phyloP scores from a whole-genome alignment of 2,329 filamentous ascomycete genomes.

The Emergomyces pasteurianus region DNA sequence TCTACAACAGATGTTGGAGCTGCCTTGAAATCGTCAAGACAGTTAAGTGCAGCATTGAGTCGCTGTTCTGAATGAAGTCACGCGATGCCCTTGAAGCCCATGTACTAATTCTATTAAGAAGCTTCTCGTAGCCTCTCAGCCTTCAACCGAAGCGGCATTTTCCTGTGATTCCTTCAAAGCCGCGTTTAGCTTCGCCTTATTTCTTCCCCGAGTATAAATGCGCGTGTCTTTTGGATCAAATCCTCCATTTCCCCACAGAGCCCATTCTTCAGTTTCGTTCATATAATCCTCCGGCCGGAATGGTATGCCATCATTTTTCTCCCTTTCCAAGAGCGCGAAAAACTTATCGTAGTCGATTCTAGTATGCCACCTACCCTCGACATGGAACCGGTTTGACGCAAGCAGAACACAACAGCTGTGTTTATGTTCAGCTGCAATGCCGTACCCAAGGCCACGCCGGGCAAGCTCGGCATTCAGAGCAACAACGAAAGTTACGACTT shows the following conservation, averaged over 20 bases:
- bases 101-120: not conserved
- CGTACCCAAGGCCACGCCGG: constrained; percentile 63
- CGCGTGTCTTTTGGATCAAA: constrained; percentile 85
- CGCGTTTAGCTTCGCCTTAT: constrained; percentile 13
- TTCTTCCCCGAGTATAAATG: constrained; percentile 72
- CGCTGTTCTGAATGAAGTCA: not conserved
- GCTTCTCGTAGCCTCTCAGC: not conserved
- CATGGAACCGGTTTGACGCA: constrained; percentile 67
- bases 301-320: constrained; percentile 43
- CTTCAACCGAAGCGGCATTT: not conserved
- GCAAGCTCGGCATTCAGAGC: constrained; percentile 59
- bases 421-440: constrained; percentile 87
- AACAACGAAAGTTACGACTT: constrained; percentile 71
- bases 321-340: constrained; percentile 68
- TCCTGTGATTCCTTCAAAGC: not conserved
- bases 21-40: not conserved
- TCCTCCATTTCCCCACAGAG: constrained; percentile 83
- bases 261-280: constrained; percentile 84
- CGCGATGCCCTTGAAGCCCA: not conserved
- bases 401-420: constrained; percentile 89
- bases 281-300: constrained; percentile 89
- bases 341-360: constrained; percentile 82
- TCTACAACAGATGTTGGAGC: not conserved
- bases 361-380: constrained; percentile 75
- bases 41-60: not conserved